Evolutionary conservation across 1,284 basidiomycete genomes (phyloP).

Genomic region (Cerrena zonata): DNA sequence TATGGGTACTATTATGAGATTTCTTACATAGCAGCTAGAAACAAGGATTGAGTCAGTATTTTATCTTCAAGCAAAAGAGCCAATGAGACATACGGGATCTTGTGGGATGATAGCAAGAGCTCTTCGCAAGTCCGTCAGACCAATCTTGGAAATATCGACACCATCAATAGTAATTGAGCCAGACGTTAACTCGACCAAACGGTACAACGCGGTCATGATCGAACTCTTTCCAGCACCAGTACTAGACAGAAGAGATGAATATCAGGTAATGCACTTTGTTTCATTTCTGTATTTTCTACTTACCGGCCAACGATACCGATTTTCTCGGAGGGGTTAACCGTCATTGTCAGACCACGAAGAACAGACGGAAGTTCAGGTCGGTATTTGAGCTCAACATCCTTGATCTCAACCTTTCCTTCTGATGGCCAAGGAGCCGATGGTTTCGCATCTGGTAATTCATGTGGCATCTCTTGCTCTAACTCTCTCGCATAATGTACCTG

Average conservation of each 20-base stretch:
- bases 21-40: conserved; percentile 18
- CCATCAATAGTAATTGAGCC: conserved; percentile 64
- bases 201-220: conserved; percentile 44
- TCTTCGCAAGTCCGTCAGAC: conserved; percentile 58
- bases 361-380: conserved; percentile 68
- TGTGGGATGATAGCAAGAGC: conserved; percentile 83
- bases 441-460: conserved; percentile 54
- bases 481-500: conserved; percentile 66
- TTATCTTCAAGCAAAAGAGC: background rate
- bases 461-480: conserved; percentile 75
- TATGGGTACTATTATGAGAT: background rate
- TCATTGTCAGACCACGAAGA: conserved; percentile 62
- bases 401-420: conserved; percentile 55
- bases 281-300: no score
- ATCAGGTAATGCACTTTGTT: no score
- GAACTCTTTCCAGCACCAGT: conserved; percentile 75
- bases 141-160: conserved; percentile 62
- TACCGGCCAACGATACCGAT: conserved; percentile 77
- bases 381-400: conserved; percentile 62
- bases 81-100: conserved; percentile 43
- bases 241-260: conserved; percentile 24
- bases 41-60: background rate
- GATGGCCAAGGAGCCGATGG: conserved; percentile 67
- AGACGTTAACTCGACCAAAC: conserved; percentile 53
- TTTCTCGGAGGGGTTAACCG: conserved; percentile 74